phyloP scores from a whole-genome alignment of 495 filamentous ascomycete species.

The Penicillium longicatenatum region DNA sequence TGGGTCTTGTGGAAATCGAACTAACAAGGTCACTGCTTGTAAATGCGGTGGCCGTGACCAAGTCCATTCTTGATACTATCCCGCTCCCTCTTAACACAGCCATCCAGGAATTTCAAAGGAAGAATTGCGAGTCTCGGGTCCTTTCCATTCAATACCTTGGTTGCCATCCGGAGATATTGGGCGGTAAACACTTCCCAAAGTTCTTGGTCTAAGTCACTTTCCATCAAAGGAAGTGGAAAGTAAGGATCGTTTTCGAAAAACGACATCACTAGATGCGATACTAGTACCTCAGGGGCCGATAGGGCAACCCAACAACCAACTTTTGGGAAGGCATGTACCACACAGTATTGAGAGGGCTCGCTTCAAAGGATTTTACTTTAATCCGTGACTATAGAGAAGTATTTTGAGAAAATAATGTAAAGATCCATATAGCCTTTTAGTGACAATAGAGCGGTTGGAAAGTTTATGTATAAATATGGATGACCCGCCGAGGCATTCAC shows the following conservation, averaged over 20 bases:
- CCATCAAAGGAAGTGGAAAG: constrained; percentile 36
- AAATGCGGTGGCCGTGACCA: constrained; percentile 7
- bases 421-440: no score
- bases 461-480: no score
- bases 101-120: constrained; percentile 10
- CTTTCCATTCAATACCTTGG: not conserved
- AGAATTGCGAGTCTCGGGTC: constrained; percentile 4
- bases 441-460: no score
- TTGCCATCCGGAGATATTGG: constrained; percentile 3
- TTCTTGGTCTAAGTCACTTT: constrained; percentile 19
- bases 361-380: no score
- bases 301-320: no score
- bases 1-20: not conserved
- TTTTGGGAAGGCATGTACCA: no score
- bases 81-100: constrained; percentile 3
- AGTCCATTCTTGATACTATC: constrained; percentile 5
- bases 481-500: no score
- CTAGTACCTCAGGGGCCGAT: not conserved
- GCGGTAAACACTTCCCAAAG: constrained; percentile 36
- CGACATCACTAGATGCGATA: constrained; percentile 24
- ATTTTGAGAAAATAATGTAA: no score
- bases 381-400: no score
- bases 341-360: no score
- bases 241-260: constrained; percentile 47
- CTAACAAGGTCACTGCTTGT: not conserved